Conservation (phyloP, 176 grass and related monocot genomes). For the Rhynchospora breviuscula region DNA sequence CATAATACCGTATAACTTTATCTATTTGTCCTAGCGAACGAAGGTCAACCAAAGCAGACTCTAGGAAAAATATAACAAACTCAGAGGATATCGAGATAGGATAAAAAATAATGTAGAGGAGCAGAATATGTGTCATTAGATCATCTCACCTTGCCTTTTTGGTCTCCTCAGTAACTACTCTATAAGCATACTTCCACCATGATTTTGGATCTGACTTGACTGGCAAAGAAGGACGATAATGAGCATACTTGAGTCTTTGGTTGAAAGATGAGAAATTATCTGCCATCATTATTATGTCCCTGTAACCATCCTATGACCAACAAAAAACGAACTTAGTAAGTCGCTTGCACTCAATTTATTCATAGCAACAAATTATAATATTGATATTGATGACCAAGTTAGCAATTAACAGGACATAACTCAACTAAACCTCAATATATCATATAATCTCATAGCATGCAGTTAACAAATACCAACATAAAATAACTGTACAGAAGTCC, state of each 20-base stretch:
- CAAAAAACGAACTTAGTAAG: conserved; percentile 8
- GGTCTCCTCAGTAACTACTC: conserved; percentile 67
- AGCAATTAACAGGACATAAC: neutral
- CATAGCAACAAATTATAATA: neutral
- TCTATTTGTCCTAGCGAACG: neutral
- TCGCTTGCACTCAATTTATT: conserved; percentile 1
- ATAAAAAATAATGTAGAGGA: neutral
- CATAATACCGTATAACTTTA: neutral
- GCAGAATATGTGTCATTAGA: conserved; percentile 19
- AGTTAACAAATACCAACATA: neutral
- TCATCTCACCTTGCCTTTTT: conserved; percentile 76
- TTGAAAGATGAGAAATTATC: conserved; percentile 99
- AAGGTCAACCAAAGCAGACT: neutral
- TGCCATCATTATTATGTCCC: conserved; percentile 90
- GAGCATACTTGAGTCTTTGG: conserved; percentile 81
- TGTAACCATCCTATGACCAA: conserved; percentile 70
- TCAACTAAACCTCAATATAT: neutral
- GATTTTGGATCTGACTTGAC: conserved; percentile 68
- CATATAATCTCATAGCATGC: neutral
- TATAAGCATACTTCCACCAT: conserved; percentile 94
- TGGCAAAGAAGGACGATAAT: conserved; percentile 68
- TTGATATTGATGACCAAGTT: neutral
- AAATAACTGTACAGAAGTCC: neutral
- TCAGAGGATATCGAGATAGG: neutral
- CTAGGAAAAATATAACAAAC: neutral